Base-by-base conservation (phyloP, 2,329 filamentous ascomycete species). In the Fusarium multiceps region DNA sequence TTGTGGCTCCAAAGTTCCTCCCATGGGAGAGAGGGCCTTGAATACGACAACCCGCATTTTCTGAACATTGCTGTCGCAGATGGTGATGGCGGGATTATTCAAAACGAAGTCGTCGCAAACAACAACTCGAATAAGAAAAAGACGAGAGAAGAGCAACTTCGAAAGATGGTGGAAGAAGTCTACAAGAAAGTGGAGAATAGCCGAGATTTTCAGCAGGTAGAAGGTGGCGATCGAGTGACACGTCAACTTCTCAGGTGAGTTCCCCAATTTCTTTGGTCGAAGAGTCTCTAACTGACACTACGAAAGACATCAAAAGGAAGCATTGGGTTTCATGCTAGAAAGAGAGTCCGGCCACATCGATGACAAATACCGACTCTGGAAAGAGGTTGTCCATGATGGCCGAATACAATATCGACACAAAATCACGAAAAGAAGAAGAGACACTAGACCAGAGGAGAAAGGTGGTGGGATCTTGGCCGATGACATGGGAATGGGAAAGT, bases 401-500 rank as follows among this genome's bases (percentile, higher is more conserved):
- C 42, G 10, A 2, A 2, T 64, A 0, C 50, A 65, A 6, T 64
- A 64, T 2, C 43, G 25, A 14, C 61, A 64, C 3, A 48, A 27
- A 23, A 64, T 64, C 2, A 64, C 59, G 0, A 64, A 64, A 14
- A 20, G 59, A 9, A 10, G 61, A 4, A 49, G 5, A 2, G 59
- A 64, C 2, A 20, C 37, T 0, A 21, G 16, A 1, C 59, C 59
- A 3, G 61, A 58, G 2, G 61, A 64, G 5, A 64, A 16, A 0
- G 61, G 59, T 0, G 61, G 61, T 0, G 61, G 61, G 0, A 64
- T 64, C 0, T 28, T 64, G 5, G 61, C 61, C 3, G 59, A 64
- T 1, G 61, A 64, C 0, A 64, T 64, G 61, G 61, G 61, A 1
- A 64, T 64, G 61, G 61, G 61, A 14, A 64, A 64, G 6, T 64